phyloP scores from a whole-genome alignment of 2,329 filamentous ascomycete genomes.

The Aspergillus udagawae region DNA sequence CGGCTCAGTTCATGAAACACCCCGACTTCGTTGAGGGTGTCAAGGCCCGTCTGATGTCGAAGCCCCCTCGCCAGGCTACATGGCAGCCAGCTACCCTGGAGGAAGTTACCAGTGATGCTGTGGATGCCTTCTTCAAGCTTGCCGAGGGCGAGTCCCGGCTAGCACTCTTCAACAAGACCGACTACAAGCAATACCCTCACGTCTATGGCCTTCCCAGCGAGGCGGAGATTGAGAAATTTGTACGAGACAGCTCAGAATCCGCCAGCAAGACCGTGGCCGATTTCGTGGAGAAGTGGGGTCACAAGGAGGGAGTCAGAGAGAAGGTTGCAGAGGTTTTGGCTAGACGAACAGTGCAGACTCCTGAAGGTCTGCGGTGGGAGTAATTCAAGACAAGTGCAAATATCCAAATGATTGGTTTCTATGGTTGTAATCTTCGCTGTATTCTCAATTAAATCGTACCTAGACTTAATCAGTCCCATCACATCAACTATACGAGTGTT shows the following conservation, averaged over 20 bases:
- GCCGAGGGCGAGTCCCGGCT: constrained; percentile 48
- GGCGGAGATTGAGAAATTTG: constrained; percentile 44
- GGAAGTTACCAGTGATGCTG: constrained; percentile 56
- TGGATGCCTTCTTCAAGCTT: constrained; percentile 67
- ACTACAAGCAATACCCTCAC: constrained; percentile 73
- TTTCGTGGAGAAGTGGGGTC: constrained; percentile 56
- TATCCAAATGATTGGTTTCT: too few species aligned
- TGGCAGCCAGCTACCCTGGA: constrained; percentile 74
- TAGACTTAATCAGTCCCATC: background rate
- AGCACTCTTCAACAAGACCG: constrained; percentile 55
- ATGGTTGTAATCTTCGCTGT: background rate
- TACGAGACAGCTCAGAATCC: constrained; percentile 43
- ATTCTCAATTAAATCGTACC: background rate
- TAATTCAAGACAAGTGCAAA: constrained; percentile 3
- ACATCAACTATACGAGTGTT: too few species aligned
- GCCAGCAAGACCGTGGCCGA: constrained; percentile 59
- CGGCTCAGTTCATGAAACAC: constrained; percentile 81
- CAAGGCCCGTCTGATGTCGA: constrained; percentile 70
- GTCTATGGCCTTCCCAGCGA: constrained; percentile 72
- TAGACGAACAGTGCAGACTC: constrained; percentile 55
- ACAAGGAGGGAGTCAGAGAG: constrained; percentile 65
- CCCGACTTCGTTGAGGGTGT: constrained; percentile 92
- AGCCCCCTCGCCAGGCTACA: constrained; percentile 59
- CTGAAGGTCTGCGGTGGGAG: constrained; percentile 36
- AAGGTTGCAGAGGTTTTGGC: constrained; percentile 66